Base-by-base conservation (phyloP, 176 grass and related monocot species). In the Raddia guianensis region DNA sequence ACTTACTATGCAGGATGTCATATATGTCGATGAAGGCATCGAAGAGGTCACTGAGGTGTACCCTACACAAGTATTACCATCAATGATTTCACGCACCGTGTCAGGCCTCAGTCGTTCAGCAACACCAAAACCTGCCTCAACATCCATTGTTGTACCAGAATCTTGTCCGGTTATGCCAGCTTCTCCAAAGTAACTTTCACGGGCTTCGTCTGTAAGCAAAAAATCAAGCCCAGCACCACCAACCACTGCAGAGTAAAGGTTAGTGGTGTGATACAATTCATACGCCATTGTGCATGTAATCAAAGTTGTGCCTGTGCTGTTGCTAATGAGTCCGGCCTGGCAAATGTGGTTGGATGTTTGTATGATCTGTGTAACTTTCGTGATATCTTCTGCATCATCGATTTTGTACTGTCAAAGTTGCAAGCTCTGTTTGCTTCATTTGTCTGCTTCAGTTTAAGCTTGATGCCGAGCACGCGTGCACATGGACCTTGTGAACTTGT, bases 1-100 rank as follows among this genome's bases (percentile, higher is more conserved):
- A 87, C 90, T 98, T 44, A 98, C 95, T 20, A 98, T 98, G 92
- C 95, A 95, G 67, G 92, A 98, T 87, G 95, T 95, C 44, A 89
- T 98, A 49, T 98, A 93, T 65, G 90, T 98, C 18, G 92, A 98
- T 15, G 95, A 98, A 91, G 90, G 90, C 77, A 93, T 98, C 49
- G 95, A 98, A 91, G 92, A 98, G 79, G 90, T 98, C 62, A 85
- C 86, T 5, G 95, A 98, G 71, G 95, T 98, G 16, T 98, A 93
- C 81, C 86, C 89, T 59, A 89, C 86, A 33, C 88, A 94, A 76
- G 76, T 91, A 59, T 52, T 94, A 61, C 90, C 92, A 45, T 57
- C 68, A 9, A 34, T 49, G 6, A 27, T 74, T 60, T 8, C 75
- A 63, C 73, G 83, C 59, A 59, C 54, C 52, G 83, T 45, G n/a